These are phyloP conservation scores for Neurospora sp. DNA, from an alignment of 495 filamentous ascomycete genomes.

Conservation along the genomic window DNA sequence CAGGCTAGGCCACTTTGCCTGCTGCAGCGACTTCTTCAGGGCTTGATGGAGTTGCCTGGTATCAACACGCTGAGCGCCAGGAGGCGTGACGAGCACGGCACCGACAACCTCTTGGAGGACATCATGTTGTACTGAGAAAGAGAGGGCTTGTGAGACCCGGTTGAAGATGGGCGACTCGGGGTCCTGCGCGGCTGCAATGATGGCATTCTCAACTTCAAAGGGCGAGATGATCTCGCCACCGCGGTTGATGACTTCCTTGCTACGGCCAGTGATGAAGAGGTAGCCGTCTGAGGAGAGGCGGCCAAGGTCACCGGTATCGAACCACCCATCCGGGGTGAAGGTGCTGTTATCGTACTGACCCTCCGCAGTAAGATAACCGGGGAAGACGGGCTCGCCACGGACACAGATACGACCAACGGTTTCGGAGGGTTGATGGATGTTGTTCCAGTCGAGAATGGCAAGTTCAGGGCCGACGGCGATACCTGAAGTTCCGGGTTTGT, in stretches of 20 bases:
- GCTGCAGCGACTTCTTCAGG: constrained; percentile 18
- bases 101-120: constrained; percentile 38
- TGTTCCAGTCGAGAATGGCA: constrained; percentile 24
- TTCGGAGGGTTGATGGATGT: constrained; percentile 4
- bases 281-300: constrained; percentile 42
- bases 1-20: constrained; percentile 31
- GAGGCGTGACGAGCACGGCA: constrained; percentile 27
- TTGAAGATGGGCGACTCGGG: constrained; percentile 22
- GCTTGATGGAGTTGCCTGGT: constrained; percentile 26
- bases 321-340: constrained; percentile 33
- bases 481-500: constrained; percentile 34
- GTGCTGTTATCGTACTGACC: constrained; percentile 24
- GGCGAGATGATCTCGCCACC: constrained; percentile 49
- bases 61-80: constrained; percentile 20
- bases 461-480: constrained; percentile 32
- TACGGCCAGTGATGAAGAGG: constrained; percentile 46
- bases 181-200: constrained; percentile 18
- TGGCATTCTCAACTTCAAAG: constrained; percentile 31
- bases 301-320: constrained; percentile 41
- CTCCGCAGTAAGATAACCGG: constrained; percentile 29
- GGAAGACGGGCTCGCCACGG: constrained; percentile 34
- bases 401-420: constrained; percentile 31
- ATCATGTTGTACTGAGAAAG: constrained; percentile 34
- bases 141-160: constrained; percentile 27
- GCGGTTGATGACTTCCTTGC: constrained; percentile 51